Evolutionary conservation across 2,329 filamentous ascomycete species (phyloP).

Genomic region (Xylaria sp.): DNA sequence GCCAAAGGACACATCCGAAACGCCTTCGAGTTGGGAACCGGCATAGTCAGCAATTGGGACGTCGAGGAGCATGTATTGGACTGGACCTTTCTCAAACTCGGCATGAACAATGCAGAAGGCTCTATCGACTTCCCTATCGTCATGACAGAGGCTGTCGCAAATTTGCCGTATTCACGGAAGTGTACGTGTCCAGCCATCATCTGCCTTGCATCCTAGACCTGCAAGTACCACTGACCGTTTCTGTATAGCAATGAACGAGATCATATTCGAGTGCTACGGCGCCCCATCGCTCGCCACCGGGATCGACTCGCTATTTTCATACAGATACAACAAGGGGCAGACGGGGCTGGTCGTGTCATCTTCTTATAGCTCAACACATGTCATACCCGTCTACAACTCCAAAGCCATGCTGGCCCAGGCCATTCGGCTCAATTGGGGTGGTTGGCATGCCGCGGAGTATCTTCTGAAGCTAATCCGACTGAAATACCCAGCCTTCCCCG

Average conservation of each 20-base stretch:
- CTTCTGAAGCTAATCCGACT: conserved; percentile 87
- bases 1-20: conserved; percentile 90
- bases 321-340: conserved; percentile 87
- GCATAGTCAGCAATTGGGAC: conserved; percentile 97
- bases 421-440: conserved; percentile 93
- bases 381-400: conserved; percentile 90
- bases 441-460: conserved; percentile 89
- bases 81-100: conserved; percentile 93
- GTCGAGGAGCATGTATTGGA: conserved; percentile 95
- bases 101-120: conserved; percentile 80
- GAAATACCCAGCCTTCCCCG: conserved; percentile 91
- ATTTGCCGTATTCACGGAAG: conserved; percentile 86
- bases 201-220: not conserved
- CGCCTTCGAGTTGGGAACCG: conserved; percentile 89
- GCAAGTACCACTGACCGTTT: conserved; percentile 21
- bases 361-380: conserved; percentile 91
- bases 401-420: conserved; percentile 88
- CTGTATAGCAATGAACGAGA: conserved; percentile 88
- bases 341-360: conserved; percentile 92
- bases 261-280: conserved; percentile 94
- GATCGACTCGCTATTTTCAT: conserved; percentile 96
- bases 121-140: conserved; percentile 87
- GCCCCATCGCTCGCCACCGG: conserved; percentile 92
- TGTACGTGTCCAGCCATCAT: conserved; percentile 66
- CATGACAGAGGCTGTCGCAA: conserved; percentile 95